Conservation (phyloP, 305 asterid genomes). For the Fraxinus sp. region DNA sequence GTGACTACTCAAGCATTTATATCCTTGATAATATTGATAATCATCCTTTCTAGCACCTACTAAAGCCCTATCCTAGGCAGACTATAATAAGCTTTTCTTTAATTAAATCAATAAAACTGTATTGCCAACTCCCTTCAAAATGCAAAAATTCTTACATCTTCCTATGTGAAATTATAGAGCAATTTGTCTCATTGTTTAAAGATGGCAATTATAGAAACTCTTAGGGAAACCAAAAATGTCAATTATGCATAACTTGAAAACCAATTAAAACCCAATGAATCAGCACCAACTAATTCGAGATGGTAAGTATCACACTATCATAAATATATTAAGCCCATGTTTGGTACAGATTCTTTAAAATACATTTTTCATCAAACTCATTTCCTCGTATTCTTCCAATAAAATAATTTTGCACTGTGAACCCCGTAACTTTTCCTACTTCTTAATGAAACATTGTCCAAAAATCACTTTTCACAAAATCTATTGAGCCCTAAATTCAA, state of each 20-base stretch:
- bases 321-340: neutral
- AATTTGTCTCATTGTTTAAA: neutral
- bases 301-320: neutral
- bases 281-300: neutral
- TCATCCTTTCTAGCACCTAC: neutral
- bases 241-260: constrained; percentile 14
- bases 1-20: neutral
- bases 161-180: neutral
- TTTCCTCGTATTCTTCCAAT: neutral
- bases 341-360: neutral
- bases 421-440: neutral
- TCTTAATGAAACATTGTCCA: neutral
- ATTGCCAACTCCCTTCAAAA: neutral
- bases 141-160: neutral
- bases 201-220: constrained; percentile 8
- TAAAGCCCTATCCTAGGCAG: neutral
- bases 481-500: neutral
- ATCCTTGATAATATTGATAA: neutral
- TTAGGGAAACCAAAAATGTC: constrained; percentile 12
- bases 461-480: neutral
- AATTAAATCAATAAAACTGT: neutral
- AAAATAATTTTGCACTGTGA: too few species aligned
- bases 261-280: neutral
- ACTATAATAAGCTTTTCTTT: neutral
- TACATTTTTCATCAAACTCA: neutral